Evolutionary conservation across 2,329 filamentous ascomycete species (phyloP), one percentile per base, ranked within the genome.

Genomic region (Aspergillus sp.): DNA sequence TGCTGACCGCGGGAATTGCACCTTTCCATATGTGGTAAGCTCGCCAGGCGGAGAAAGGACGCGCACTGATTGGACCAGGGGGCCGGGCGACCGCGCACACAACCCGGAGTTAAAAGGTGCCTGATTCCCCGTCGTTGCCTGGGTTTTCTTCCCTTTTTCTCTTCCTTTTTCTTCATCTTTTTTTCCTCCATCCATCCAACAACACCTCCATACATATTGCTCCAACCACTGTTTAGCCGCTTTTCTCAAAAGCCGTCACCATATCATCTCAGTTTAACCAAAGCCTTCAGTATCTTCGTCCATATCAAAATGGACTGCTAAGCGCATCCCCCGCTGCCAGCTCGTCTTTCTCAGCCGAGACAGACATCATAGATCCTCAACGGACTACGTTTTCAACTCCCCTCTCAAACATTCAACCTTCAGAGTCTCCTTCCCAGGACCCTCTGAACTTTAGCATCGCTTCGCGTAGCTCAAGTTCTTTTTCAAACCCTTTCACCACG

Each of bases 391-490:
- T 65, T 66, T 56, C 49, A 53, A 61, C 44, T 61, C 59, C 68
- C 67, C 65, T 69, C 63, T 67, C 71, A 69, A 68, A 54, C 70
- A 67, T 58, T 56, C 57, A 34, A 47, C 51, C 4, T 68, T 74
- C 76, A 77, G 75, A 78, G 75, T 68, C 71, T 77, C 73, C 75
- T 75, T 57, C 68, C 61, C 61, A 65, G 72, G 76, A 72, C 73
- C 64, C 76, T 79, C 75, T 79, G 77, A 77, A 77, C 74, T 74
- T 71, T 39, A 70, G 73, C 73, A 70, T 65, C 72, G 71, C 74
- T 64, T 68, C 70, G 71, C 69, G 72, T 76, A 73, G 75, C 75
- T 72, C 72, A 69, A 75, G 72, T 77, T 75, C 75, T 66, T 60
- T 66, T 60, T 61, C 60, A 27, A 65, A 64, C 68, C 72, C 64